phyloP scores from a whole-genome alignment of 768 basidiomycete genomes.

The Boletus tomentosulus region DNA sequence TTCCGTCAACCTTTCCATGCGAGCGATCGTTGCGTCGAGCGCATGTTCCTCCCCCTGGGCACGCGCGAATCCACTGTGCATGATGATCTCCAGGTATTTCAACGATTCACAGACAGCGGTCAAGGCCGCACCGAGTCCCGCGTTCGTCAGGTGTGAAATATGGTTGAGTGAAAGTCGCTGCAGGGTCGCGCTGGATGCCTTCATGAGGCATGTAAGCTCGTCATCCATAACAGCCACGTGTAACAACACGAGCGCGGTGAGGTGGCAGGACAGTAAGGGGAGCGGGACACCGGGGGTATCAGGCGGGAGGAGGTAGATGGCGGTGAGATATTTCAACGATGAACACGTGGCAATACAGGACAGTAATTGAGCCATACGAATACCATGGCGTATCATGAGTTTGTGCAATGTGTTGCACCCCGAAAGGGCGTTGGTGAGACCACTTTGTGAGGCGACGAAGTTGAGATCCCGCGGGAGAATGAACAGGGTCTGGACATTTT shows the following conservation, averaged over 20 bases:
- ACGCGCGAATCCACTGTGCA: not conserved
- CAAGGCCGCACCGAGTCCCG: not conserved
- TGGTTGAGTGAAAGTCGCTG: not conserved
- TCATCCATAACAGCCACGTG: too few relatives aligned
- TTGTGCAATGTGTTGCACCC: not conserved
- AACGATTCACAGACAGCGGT: conserved; percentile 1
- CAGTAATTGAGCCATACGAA: not conserved
- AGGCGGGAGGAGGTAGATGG: not conserved
- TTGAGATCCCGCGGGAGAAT: not conserved
- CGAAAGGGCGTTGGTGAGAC: not conserved
- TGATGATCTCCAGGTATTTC: not conserved
- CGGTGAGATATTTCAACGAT: conserved; percentile 5
- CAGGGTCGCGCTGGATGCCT: too few relatives aligned
- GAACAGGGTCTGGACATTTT: not conserved
- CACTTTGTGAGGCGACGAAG: not conserved
- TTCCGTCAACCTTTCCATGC: conserved; percentile 2
- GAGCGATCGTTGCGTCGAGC: conserved; percentile 1
- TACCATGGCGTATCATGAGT: not conserved
- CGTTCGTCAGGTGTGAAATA: conserved; percentile 2
- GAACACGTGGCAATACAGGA: conserved; percentile 6
- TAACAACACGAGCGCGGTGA: not conserved
- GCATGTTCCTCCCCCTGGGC: conserved; percentile 1
- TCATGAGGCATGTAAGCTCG: too few relatives aligned
- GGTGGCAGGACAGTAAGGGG: not conserved
- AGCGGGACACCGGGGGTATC: not conserved